Base-by-base conservation (phyloP, 768 basidiomycete species). In the Coprinellus micaceus region DNA sequence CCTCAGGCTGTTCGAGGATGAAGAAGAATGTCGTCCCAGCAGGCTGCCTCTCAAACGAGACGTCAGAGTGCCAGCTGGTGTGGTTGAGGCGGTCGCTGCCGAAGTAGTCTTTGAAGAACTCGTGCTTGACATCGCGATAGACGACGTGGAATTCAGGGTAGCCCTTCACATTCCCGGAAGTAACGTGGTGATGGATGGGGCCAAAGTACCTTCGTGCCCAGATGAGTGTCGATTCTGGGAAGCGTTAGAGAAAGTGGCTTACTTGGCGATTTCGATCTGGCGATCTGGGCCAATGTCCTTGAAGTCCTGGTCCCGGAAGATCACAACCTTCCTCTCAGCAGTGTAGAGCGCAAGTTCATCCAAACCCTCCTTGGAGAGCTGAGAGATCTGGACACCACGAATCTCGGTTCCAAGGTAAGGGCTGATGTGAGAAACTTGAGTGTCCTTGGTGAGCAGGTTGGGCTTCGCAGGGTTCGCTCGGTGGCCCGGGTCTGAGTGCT, bases 271-370 rank as follows among this genome's bases (percentile, higher is more conserved):
- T 60, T 77, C 81, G 56, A 82, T 77, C 58, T 82, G 82, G 52
- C 70, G 64, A 40, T 83, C 79, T 6, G 79, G 71, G 1, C 69
- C 67, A 15, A 82, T 56, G 56, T 82, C 81, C 67, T 81, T 82
- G 69, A 84, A 82, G 66, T 83, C 78, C 60, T 84, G 83, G 65
- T 83, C 76, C 17, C 82, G 74, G 73, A 83, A 82, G 11, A 82
- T 50, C 9, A 84, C 65, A 28, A 83, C 71, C 66, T 81, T 82
- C 36, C 80, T 63, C 66, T 83, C 76, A 1, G 79, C 82, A 36
- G 78, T 71, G 53, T 70, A 75, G 11, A 82, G 69, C 6, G 79
- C 80, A 24, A 82, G 74, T 61, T 82, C 80, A 58, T 82, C 76
- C 5, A 82, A 71, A 1, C 81, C 82, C 51, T 77, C 80, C 45